These are phyloP conservation scores for Monocercomonoides exilis DNA, from an alignment of 78 protist genomes.

Conservation along the genomic window DNA sequence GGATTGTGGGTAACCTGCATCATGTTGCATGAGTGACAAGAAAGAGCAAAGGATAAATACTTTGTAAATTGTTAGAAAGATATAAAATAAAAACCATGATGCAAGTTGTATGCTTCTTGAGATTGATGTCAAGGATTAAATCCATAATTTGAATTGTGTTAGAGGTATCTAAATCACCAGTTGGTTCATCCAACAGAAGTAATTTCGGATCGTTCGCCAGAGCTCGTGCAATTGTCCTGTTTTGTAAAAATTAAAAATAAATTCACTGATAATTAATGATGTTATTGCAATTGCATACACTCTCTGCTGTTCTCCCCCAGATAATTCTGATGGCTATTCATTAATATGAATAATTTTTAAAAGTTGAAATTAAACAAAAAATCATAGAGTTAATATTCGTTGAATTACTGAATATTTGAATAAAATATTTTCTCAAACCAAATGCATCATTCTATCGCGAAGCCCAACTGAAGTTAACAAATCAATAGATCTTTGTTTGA, in stretches of 20 bases:
- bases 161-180: slow-evolving; percentile 75
- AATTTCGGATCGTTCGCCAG: slow-evolving; percentile 74
- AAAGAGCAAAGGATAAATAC: neutral
- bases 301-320: slow-evolving; percentile 91
- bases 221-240: slow-evolving; percentile 76
- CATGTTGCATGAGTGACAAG: neutral
- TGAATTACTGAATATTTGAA: neutral
- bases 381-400: neutral
- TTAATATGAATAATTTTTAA: neutral
- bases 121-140: slow-evolving; percentile 65
- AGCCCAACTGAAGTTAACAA: slow-evolving; percentile 53
- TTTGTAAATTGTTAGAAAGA: neutral
- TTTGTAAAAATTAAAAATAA: neutral
- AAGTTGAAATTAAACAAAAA: neutral
- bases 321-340: slow-evolving; percentile 69
- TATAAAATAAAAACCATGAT: slow-evolving; percentile 55
- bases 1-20: slow-evolving; percentile 73
- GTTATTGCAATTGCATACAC: slow-evolving; percentile 25
- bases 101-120: slow-evolving; percentile 54
- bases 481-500: neutral
- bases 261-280: neutral
- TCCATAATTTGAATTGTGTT: slow-evolving; percentile 80
- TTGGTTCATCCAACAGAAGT: slow-evolving; percentile 84
- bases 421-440: neutral
- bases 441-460: slow-evolving; percentile 69